Evolutionary conservation across 2,329 filamentous ascomycete genomes (phyloP).

Genomic region (Diplodia mutila): DNA sequence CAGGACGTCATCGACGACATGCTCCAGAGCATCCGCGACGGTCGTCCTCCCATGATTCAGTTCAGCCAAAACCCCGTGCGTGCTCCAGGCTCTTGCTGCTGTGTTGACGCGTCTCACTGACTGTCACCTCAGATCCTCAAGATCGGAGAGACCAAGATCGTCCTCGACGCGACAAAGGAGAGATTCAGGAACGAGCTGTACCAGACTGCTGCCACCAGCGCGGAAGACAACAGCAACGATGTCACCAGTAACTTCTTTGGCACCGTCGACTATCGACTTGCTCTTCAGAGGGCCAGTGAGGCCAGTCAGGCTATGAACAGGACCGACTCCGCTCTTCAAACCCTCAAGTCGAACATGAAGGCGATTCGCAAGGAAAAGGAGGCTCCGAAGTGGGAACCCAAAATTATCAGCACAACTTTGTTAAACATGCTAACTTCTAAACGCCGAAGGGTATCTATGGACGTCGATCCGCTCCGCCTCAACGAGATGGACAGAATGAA

Average conservation of each 20-base stretch:
- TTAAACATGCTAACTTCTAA: slow-evolving; percentile 32
- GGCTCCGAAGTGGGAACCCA: slow-evolving; percentile 56
- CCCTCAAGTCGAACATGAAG: slow-evolving; percentile 62
- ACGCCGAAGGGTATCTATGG: slow-evolving; percentile 37
- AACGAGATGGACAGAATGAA: not conserved
- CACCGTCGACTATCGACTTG: slow-evolving; percentile 60
- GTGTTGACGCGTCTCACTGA: slow-evolving; percentile 32
- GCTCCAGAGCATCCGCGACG: slow-evolving; percentile 41
- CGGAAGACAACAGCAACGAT: slow-evolving; percentile 47
- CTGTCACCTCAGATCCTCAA: slow-evolving; percentile 53
- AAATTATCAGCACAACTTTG: slow-evolving; percentile 5
- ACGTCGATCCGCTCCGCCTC: slow-evolving; percentile 7
- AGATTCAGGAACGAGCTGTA: slow-evolving; percentile 63
- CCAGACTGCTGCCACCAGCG: slow-evolving; percentile 45
- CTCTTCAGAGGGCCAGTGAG: slow-evolving; percentile 55
- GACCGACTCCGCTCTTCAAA: slow-evolving; percentile 63
- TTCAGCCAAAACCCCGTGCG: slow-evolving; percentile 47
- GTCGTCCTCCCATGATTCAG: slow-evolving; percentile 43
- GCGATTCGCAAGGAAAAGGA: slow-evolving; percentile 64
- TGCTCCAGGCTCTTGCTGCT: slow-evolving; percentile 10
- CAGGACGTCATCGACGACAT: slow-evolving; percentile 48
- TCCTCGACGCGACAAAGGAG: slow-evolving; percentile 58
- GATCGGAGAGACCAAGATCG: slow-evolving; percentile 60
- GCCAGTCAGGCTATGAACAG: slow-evolving; percentile 56
- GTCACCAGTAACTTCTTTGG: slow-evolving; percentile 58